Evolutionary conservation across 306 rosid genomes (phyloP).

Genomic region (Acacia melanoxylon): DNA sequence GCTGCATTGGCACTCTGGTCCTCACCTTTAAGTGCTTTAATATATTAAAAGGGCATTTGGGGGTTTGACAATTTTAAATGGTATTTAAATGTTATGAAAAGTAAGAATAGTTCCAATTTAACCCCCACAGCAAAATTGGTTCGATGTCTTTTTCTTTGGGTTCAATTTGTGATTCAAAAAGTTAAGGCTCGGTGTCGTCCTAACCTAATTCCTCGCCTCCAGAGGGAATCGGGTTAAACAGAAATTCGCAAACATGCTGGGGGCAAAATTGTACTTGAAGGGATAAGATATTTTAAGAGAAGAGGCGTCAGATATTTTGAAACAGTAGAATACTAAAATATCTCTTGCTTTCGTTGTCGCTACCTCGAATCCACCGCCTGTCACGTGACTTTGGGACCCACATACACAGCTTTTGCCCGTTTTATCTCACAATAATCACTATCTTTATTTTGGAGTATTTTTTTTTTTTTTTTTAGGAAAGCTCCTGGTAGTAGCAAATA

Average conservation of each 20-base stretch:
- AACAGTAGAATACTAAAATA: not conserved
- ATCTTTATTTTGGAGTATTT: not conserved
- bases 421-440: not conserved
- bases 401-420: not conserved
- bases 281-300: slow-evolving; percentile 4
- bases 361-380: not conserved
- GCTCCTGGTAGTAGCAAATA: no score
- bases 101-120: no score
- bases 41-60: no score
- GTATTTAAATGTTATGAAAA: no score
- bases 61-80: no score
- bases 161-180: no score
- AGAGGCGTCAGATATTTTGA: slow-evolving; percentile 17
- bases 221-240: not conserved
- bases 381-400: slow-evolving; percentile 19
- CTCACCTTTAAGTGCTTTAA: no score
- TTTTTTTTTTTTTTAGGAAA: no score
- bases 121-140: no score
- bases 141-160: no score
- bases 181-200: no score
- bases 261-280: slow-evolving; percentile 5
- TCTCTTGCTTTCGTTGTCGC: not conserved
- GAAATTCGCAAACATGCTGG: not conserved
- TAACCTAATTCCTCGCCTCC: not conserved
- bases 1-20: no score